phyloP scores from a whole-genome alignment of 495 filamentous ascomycete species.

The Aspergillus funiculosus region DNA sequence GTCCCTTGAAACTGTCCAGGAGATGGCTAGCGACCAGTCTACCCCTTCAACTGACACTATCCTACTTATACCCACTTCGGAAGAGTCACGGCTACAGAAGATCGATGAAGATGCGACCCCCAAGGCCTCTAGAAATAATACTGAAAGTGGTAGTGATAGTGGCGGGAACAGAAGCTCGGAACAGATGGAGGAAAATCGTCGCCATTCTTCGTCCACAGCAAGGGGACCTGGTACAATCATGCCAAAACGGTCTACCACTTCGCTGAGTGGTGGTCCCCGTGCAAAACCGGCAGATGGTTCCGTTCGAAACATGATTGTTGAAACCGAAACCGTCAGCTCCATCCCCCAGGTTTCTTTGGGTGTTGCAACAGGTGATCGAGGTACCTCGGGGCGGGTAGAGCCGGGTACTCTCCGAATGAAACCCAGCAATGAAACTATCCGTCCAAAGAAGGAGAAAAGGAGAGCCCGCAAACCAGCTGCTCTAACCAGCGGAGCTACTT shows the following conservation, averaged over 20 bases:
- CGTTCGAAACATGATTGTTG: slow-evolving; percentile 90
- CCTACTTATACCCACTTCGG: slow-evolving; percentile 27
- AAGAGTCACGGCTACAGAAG: slow-evolving; percentile 32
- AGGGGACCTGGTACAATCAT: slow-evolving; percentile 32
- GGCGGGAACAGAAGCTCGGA: slow-evolving; percentile 43
- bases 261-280: slow-evolving; percentile 41
- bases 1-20: slow-evolving; percentile 86
- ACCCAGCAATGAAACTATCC: slow-evolving; percentile 86
- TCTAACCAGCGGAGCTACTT: slow-evolving; percentile 50
- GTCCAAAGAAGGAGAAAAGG: slow-evolving; percentile 86
- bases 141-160: slow-evolving; percentile 48
- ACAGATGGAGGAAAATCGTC: slow-evolving; percentile 32
- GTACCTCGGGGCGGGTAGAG: slow-evolving; percentile 45
- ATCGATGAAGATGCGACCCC: slow-evolving; percentile 39
- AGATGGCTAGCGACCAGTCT: slow-evolving; percentile 70
- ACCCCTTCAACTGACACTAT: slow-evolving; percentile 56
- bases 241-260: slow-evolving; percentile 45
- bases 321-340: slow-evolving; percentile 92
- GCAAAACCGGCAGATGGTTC: slow-evolving; percentile 66
- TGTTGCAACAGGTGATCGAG: slow-evolving; percentile 58
- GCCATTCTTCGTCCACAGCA: slow-evolving; percentile 21
- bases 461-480: slow-evolving; percentile 67
- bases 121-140: slow-evolving; percentile 28
- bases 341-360: slow-evolving; percentile 83
- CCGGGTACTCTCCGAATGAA: slow-evolving; percentile 76